Evolutionary conservation across 345 rosid genomes (phyloP).

Genomic region (Toxicodendron radicans): DNA sequence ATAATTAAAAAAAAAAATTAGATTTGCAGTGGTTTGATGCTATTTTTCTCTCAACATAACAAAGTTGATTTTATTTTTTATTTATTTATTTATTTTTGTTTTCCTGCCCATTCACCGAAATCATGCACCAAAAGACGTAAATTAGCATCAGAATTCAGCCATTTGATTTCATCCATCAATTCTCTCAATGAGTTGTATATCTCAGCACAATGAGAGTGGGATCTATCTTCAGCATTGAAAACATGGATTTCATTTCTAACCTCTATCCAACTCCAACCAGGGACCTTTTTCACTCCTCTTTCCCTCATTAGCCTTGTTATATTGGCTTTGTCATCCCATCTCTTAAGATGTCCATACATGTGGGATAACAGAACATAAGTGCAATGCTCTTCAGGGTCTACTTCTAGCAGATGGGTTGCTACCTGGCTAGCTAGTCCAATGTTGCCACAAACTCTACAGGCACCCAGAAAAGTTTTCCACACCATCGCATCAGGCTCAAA

Average conservation of each 20-base stretch:
- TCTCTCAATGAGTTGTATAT: conserved; percentile 47
- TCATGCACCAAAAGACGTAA: conserved; percentile 16
- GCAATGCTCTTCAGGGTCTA: conserved; percentile 75
- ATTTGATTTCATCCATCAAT: conserved; percentile 51
- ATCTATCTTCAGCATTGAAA: conserved; percentile 65
- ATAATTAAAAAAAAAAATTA: too few relatives aligned
- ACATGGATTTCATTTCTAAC: conserved; percentile 52
- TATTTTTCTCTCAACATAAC: too few relatives aligned
- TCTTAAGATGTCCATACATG: conserved; percentile 59
- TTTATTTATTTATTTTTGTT: too few relatives aligned
- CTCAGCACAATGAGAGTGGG: conserved; percentile 45
- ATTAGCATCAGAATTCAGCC: conserved; percentile 31
- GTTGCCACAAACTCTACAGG: conserved; percentile 66
- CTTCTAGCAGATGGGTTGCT: conserved; percentile 53
- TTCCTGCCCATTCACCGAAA: background rate
- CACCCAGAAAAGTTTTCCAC: conserved; percentile 72
- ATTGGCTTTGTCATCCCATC: conserved; percentile 65
- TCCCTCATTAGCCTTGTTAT: conserved; percentile 71
- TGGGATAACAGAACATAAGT: conserved; percentile 62
- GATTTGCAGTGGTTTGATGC: too few relatives aligned
- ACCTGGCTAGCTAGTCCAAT: conserved; percentile 64
- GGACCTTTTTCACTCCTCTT: conserved; percentile 71
- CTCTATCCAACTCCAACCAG: conserved; percentile 35
- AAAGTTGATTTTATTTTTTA: too few relatives aligned
- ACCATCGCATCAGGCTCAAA: conserved; percentile 65